Evolutionary conservation across 495 filamentous ascomycete genomes (phyloP).

Genomic region (Chaetomium tenue): DNA sequence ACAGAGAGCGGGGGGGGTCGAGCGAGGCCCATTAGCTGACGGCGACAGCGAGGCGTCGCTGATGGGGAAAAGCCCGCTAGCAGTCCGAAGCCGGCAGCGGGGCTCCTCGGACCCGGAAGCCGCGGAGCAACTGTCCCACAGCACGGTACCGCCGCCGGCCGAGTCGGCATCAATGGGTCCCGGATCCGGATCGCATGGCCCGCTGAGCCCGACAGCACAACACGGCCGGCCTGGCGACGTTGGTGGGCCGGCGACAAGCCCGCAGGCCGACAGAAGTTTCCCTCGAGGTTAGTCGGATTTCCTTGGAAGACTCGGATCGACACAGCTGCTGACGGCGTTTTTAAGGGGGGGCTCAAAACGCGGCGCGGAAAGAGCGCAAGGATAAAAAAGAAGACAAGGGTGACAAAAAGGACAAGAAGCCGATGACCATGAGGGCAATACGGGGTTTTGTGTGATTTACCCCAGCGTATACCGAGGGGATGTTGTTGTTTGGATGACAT

Average conservation of each 20-base stretch:
- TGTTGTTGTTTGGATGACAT: not conserved
- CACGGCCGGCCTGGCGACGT: not conserved
- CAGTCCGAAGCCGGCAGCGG: slow-evolving; percentile 29
- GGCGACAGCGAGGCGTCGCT: slow-evolving; percentile 15
- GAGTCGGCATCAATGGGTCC: slow-evolving; percentile 28
- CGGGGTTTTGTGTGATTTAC: slow-evolving; percentile 47
- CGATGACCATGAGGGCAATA: slow-evolving; percentile 46
- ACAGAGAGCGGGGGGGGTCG: slow-evolving; percentile 10
- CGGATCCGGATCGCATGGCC: slow-evolving; percentile 24
- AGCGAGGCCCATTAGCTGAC: slow-evolving; percentile 9
- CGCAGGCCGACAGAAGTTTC: slow-evolving; percentile 46
- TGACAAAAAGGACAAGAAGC: slow-evolving; percentile 54
- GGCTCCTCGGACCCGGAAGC: slow-evolving; percentile 40
- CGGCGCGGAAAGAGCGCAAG: slow-evolving; percentile 53
- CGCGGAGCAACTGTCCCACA: slow-evolving; percentile 33
- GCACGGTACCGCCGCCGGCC: slow-evolving; percentile 37
- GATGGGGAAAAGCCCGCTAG: slow-evolving; percentile 19
- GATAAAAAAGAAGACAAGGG: slow-evolving; percentile 50
- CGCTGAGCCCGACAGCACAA: slow-evolving; percentile 36
- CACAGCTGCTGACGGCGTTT: slow-evolving; percentile 33
- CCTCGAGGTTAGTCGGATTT: slow-evolving; percentile 43
- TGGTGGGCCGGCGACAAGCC: slow-evolving; percentile 36
- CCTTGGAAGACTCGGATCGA: slow-evolving; percentile 18
- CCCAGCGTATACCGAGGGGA: not conserved
- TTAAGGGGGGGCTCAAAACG: slow-evolving; percentile 57